Evolutionary conservation across 2,329 filamentous ascomycete genomes (phyloP), one percentile per base, ranked within the genome.

Genomic region (Cladophialophora bantiana): DNA sequence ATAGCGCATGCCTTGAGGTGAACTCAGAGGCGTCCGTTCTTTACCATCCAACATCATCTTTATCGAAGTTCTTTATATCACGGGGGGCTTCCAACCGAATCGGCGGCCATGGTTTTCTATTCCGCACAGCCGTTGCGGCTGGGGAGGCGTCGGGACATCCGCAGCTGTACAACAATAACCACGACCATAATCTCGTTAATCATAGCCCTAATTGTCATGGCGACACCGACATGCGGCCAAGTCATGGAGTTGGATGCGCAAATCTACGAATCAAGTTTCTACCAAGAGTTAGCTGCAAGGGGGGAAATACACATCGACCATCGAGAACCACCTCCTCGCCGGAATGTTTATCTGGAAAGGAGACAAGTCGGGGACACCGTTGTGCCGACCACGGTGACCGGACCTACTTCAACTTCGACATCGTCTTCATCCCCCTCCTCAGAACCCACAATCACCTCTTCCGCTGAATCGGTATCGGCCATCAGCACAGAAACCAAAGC

Each of bases 81-180:
- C 48, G 55, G 50, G 56, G 52, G 42, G 32, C 35, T 26, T 26
- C 48, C 55, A 36, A 38, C 4, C 13, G 32, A 12, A n/a, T 18
- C 18, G 7, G 35, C 48, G 7, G 36, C 40, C 55, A 63, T 67
- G 64, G 26, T 55, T 20, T 34, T 36, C 18, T 20, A 35, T 18
- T 59, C 40, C 20, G 26, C 52, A 50, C 62, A 58, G 74, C 73
- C 50, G 73, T 73, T 75, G 76, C 78, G 65, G 55, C 64, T 58
- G 35, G 68, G 61, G 40, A 54, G 65, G 55, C 54, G 65, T 67
- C 32, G 59, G 52, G 26, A 55, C 20, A 45, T 32, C 10, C 15
- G 20, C 40, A 3, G 26, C 6, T n/a, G 15, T 13, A 35, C 52
- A n/a, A 34, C 26, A 34, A 26, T 26, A 10, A 50, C 52, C n/a